Evolutionary conservation across 257 asterid genomes (phyloP), one percentile per base, ranked within the genome.

Genomic region (Ligustrum vulgare): DNA sequence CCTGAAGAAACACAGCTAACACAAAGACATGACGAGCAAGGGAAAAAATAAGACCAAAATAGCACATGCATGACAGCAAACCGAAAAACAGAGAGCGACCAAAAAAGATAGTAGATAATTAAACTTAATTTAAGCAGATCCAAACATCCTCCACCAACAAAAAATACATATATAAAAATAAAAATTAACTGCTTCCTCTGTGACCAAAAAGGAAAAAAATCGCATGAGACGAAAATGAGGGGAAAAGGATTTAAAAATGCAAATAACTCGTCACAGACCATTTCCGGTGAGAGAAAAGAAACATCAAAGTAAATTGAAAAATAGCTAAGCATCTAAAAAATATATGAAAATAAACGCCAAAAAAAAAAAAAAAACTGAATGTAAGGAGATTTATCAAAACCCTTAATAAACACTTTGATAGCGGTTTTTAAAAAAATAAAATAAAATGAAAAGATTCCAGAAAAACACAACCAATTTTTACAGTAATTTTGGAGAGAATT

Each of bases 241-340:
- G 11, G 3, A 60, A 60, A 39, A 39, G 45, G 1, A 39, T 39
- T 39, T 39, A 10, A 41, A 25, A 23, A 23, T 25, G 25, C 6
- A 25, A 60, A 60, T 8, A 60, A 25, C 32, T 22, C 33, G 7
- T 25, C 20, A 23, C 25, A 60, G 25, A 60, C 15, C 11, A 60
- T 6, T 10, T 60, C 67, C 25, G 35, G 31, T 0, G 12, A 56
- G 8, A 10, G 35, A 2, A 60, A 23, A 58, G 66, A 58, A 58
- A 54, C 11, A 69, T 5, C 75, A 25, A 7, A 58, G 67, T 25
- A 3, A 60, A 25, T 60, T 18, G 23, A 31, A 2, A 41, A 56
- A 56, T 32, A 75, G 28, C 15, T 78, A 80, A 76, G 87, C 85
- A 80, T 51, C 80, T 68, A 68, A 36, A 54, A 31, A 35, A 64